Evolutionary conservation across 2,329 filamentous ascomycete species (phyloP).

Genomic region (Zymoseptoria crescenta): DNA sequence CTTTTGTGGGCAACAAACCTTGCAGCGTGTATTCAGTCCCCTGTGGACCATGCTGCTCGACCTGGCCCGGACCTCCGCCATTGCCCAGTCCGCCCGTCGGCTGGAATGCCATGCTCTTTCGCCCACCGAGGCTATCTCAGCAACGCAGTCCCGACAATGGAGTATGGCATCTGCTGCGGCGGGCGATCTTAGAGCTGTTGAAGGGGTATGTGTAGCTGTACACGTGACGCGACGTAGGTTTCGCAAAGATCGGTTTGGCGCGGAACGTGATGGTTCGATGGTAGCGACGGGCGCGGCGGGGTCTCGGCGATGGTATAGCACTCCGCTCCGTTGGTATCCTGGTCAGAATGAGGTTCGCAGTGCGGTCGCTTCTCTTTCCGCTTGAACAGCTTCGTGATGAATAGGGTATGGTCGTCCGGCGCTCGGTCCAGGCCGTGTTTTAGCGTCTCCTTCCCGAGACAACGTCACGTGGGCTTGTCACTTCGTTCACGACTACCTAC

Average conservation of each 20-base stretch:
- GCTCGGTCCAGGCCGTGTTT: too few relatives aligned
- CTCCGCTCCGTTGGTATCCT: neutral
- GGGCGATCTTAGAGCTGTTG: neutral
- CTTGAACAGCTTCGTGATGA: too few relatives aligned
- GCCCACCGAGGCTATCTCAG: neutral
- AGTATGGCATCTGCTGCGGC: neutral
- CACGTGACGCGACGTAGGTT: neutral
- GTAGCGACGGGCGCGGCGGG: neutral
- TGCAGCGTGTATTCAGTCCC: conserved; percentile 67
- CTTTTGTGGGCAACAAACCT: conserved; percentile 42
- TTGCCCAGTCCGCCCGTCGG: conserved; percentile 56
- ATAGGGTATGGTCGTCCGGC: too few relatives aligned
- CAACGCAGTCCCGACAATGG: neutral
- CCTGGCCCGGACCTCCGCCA: conserved; percentile 43
- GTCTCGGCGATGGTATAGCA: neutral
- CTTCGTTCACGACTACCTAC: too few relatives aligned
- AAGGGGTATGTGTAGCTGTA: neutral
- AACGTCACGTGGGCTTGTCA: too few relatives aligned
- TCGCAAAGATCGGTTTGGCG: neutral
- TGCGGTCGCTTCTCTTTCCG: too few relatives aligned
- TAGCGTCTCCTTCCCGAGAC: too few relatives aligned
- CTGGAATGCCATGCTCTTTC: conserved; percentile 58
- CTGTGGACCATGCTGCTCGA: conserved; percentile 43
- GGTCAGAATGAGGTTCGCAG: neutral
- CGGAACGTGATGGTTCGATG: neutral